Percentiles rank a stretch among this genome's conserved stretches.
phyloP scores from a whole-genome alignment of 2,329 filamentous ascomycete genomes.

The Colletotrichum sp. region DNA sequence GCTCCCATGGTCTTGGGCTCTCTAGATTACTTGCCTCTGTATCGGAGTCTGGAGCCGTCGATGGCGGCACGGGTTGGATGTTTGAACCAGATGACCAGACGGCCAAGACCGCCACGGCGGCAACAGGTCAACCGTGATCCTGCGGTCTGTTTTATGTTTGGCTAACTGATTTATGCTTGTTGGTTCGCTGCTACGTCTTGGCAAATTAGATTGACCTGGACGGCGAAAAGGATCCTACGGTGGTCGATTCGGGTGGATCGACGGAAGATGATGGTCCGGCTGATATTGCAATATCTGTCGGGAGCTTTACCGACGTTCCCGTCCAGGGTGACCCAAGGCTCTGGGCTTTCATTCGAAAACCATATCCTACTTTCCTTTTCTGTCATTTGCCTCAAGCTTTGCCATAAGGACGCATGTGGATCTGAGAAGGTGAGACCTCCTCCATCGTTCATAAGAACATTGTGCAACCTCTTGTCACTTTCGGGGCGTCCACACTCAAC shows the following conservation, averaged over 20 bases:
- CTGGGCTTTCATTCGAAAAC: background rate
- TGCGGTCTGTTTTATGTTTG: background rate
- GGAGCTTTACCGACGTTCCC: slow-evolving; percentile 11
- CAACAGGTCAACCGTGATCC: background rate
- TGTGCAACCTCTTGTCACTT: too few species aligned
- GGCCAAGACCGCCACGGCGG: slow-evolving; percentile 18
- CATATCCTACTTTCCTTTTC: too few species aligned
- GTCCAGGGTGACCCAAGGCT: background rate
- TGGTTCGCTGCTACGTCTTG: background rate
- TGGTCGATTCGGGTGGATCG: background rate
- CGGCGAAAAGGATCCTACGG: background rate
- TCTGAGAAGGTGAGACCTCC: too few species aligned
- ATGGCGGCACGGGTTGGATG: background rate
- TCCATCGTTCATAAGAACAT: too few species aligned
- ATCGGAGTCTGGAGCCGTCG: background rate
- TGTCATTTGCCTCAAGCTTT: too few species aligned
- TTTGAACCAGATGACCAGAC: background rate
- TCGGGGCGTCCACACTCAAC: too few species aligned
- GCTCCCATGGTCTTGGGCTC: background rate
- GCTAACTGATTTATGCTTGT: background rate
- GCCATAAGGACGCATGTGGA: too few species aligned
- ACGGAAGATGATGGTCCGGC: slow-evolving; percentile 19
- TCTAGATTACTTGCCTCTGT: background rate
- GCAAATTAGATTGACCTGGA: background rate
- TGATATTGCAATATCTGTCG: background rate